Evolutionary conservation across 2,329 filamentous ascomycete species (phyloP), one percentile per base, ranked within the genome.

Genomic region (Acrodontium crateriforme): DNA sequence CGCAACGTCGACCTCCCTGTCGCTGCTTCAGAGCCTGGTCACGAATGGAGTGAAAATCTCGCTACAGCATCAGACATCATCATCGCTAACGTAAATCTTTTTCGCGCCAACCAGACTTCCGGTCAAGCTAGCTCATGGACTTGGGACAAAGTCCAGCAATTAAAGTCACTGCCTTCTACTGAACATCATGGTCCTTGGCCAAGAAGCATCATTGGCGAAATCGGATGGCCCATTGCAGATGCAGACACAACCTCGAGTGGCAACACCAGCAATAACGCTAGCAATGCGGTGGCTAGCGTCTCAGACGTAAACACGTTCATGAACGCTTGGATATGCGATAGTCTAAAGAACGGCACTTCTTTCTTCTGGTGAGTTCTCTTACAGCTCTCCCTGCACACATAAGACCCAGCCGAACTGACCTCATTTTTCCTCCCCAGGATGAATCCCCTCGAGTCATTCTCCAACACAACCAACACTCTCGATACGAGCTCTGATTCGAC

Each of bases 11-110:
- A 71, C 25, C 62, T 95, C 7, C 80, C 80, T 0, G 71, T 95
- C 9, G 81, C 84, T 1, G 92, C 83, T 0, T 84, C 80, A 0
- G 87, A 95, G 50, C 65, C 95, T 0, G 87, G 87, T 15, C 77
- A 89, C 45, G 78, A 87, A 45, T 95, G 87, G 87, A 77, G 73
- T 3, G 47, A 65, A 0, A 61, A 65, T 2, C 69, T 95, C 11
- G 79, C 78, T 0, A 43, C 58, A 3, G 65, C 72, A 28, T 79
- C 82, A 22, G 85, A 95, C 53, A 75, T 81, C 45, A 74, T 95
- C 55, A 94, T 95, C 85, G 78, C 82, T 42, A 95, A 95, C 50
- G 81, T 95, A 30, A 89, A 95, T 50, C 87, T 89, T 0, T 94
- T 95, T 65, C 95, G 95, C 49, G 79, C 76, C 0, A 87, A 87